These are phyloP conservation scores for Pachysandra terminalis DNA, from an alignment of 164 flowering plant genomes.

Conservation along the genomic window DNA sequence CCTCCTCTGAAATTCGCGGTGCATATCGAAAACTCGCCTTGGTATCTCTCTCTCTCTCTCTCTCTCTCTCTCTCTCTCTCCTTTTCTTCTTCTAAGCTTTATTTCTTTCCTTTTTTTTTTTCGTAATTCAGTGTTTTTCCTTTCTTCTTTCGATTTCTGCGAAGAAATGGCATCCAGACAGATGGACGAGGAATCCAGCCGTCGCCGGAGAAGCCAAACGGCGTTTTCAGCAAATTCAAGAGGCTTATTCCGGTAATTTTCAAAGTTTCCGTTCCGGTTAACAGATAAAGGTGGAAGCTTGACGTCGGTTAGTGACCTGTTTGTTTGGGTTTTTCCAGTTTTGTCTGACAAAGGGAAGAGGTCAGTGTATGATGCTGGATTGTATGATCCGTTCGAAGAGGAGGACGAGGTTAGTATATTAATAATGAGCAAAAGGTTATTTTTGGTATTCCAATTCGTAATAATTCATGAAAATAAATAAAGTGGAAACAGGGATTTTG, in stretches of 20 bases:
- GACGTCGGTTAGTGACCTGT: neutral
- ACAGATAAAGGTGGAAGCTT: neutral
- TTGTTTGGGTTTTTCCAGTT: slow-evolving; percentile 37
- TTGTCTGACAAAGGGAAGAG: slow-evolving; percentile 69
- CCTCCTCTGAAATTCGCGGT: slow-evolving; percentile 60
- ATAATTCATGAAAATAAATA: too few relatives aligned
- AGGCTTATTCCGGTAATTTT: slow-evolving; percentile 71
- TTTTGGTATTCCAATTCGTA: too few relatives aligned
- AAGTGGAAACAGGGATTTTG: slow-evolving; percentile 52
- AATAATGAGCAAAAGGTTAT: neutral
- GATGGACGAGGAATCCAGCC: slow-evolving; percentile 51
- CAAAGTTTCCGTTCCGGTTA: neutral
- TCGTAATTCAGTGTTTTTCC: neutral
- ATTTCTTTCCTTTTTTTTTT: neutral
- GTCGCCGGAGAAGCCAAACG: slow-evolving; percentile 70
- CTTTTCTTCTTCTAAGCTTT: neutral
- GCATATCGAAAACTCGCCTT: slow-evolving; percentile 84
- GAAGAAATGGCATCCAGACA: slow-evolving; percentile 95
- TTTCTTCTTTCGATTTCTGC: slow-evolving; percentile 2
- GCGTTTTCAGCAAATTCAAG: slow-evolving; percentile 91
- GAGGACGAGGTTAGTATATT: slow-evolving; percentile 57
- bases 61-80: too few relatives aligned
- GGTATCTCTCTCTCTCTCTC: slow-evolving; percentile 25
- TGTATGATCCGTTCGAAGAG: slow-evolving; percentile 75
- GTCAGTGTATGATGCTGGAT: slow-evolving; percentile 77